Evolutionary conservation across 139 green algal species (phyloP).

Genomic region (Limnomonas spitsbergensis): DNA sequence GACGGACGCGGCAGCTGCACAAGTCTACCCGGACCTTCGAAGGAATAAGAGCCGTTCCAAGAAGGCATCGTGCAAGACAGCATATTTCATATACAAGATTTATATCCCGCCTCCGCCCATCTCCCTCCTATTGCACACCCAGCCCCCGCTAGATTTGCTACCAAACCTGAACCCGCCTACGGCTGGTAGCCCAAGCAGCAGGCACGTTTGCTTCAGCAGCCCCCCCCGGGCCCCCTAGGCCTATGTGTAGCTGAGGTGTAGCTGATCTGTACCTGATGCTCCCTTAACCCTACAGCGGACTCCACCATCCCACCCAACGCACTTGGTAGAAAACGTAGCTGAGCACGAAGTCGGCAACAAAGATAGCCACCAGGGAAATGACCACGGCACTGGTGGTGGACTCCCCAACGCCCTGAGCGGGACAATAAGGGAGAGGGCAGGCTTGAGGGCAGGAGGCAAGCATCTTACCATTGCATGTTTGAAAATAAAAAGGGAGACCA

Average conservation of each 20-base stretch:
- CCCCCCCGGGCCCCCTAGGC: too few species aligned
- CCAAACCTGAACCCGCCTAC: neutral
- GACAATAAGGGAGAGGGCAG: too few species aligned
- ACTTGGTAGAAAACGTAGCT: slow-evolving; percentile 95
- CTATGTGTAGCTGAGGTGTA: too few species aligned
- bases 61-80: neutral
- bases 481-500: too few species aligned
- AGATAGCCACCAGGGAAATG: slow-evolving; percentile 95
- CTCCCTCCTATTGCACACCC: neutral
- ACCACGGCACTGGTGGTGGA: slow-evolving; percentile 95
- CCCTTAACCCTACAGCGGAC: neutral
- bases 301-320: neutral
- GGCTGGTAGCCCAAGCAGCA: neutral
- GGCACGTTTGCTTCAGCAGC: neutral
- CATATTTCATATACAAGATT: neutral
- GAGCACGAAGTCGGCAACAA: slow-evolving; percentile 95
- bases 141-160: neutral
- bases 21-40: too few species aligned
- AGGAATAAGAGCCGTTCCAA: too few species aligned
- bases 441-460: too few species aligned
- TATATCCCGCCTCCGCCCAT: too few species aligned
- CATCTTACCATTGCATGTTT: too few species aligned
- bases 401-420: slow-evolving; percentile 89
- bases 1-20: too few species aligned
- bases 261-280: neutral